Evolutionary conservation across 129 eudicot species (phyloP), one percentile per base, ranked within the genome.

Genomic region (Gnaphalium uliginosum): DNA sequence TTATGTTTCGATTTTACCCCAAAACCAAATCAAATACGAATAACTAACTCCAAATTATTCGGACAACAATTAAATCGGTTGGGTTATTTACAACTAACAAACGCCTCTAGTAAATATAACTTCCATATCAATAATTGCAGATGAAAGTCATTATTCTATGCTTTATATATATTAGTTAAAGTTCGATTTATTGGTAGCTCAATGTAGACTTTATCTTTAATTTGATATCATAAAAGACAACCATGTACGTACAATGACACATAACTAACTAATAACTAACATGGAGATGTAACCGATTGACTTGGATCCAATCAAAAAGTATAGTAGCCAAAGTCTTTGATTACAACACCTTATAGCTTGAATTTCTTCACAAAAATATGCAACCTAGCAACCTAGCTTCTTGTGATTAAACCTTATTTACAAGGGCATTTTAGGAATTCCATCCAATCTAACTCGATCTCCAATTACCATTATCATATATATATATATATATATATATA

Each of bases 351-450:
- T n/a, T n/a, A n/a, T 14, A 13, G 5, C 51, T 43, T 43, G 18
- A 13, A 43, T 43, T 37, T 43, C 18, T 43, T 43, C 18, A 43
- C 5, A 11, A 43, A 13, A 43, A 13, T 43, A 13, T 43, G 51
- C 0, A 43, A 43, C 51, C 18, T 13, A 43, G 14, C 51, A 2
- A 43, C 17, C 51, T 14, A 43, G 13, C 51, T 17, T n/a, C n/a
- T 74, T 6, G 78, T 61, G 39, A 74, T 48, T 63, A 65, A 18
- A 27, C 22, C 33, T 22, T 63, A 37, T 27, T 50, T 43, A 65
- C 25, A 65, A 64, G 79, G 72, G 32, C 65, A 14, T 50, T 76
- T 65, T 64, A 65, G 72, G 35, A 3, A n/a, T 5, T 64, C 17
- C 35, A 6, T 65, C 8, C 29, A 23, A 64, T 29, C 64, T 64